Evolutionary conservation across 2,329 filamentous ascomycete genomes (phyloP), one percentile per base, ranked within the genome.

Genomic region (Colletotrichum sp.): DNA sequence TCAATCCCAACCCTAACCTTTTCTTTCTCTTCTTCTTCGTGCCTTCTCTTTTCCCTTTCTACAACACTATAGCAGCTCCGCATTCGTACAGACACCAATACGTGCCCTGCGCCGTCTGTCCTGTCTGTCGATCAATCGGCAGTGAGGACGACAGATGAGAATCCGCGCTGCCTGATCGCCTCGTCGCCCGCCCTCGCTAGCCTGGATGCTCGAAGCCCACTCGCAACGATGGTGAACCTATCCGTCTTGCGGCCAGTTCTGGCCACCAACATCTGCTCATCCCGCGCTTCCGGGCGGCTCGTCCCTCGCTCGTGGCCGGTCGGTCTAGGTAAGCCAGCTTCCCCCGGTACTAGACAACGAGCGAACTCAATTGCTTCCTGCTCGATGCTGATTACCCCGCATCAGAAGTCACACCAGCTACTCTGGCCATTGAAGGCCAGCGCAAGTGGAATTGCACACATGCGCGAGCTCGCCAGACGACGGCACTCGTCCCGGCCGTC

Each of bases 361-460:
- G 16, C 34, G 22, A 66, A 25, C 9, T 48, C 62, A 60, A 74
- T 67, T 65, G 34, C 55, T 61, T 32, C 15, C 5, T 28, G 25
- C 18, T 28, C 15, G 71, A 66, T 67, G 39, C 68, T 75, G 64
- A 75, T 30, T 28, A 60, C 71, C 28, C 56, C 25, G 27, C 56
- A 66, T 27, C 30, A 77, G 73, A 71, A 52, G 62, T 30, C 16
- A 56, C 70, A 15, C 66, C 72, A 27, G 32, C 43, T 39, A 43
- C 32, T 25, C 12, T 71, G 15, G 68, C 32, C 30, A 9, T 30
- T 66, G 65, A 43, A 12, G 62, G 65, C 25, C 36, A 78, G 34
- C 75, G 78, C 39, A 81, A 81, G 55, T 83, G 83, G 68, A 82
- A 85, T 77, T 88, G 86, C 86, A 84, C 87, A 77, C 83, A 81